Evolutionary conservation across 2,329 filamentous ascomycete genomes (phyloP).

Genomic region (Monilinia laxa): DNA sequence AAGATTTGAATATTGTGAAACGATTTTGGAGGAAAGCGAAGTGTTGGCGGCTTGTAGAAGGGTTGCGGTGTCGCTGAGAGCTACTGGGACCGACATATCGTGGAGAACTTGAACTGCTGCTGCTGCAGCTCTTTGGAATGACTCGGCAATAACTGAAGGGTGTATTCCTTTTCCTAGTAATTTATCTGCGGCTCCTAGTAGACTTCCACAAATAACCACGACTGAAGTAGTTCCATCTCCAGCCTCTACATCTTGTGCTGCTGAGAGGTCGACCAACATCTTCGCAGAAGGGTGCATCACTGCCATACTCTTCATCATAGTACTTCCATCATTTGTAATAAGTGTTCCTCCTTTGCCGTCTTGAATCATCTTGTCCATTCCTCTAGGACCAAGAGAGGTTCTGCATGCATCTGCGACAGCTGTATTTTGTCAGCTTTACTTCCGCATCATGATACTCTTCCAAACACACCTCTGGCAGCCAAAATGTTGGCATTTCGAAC

Average conservation of each 20-base stretch:
- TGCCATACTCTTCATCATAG: constrained; percentile 98
- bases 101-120: constrained; percentile 87
- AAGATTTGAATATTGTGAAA: constrained; percentile 92
- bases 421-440: constrained; percentile 43
- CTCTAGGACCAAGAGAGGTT: constrained; percentile 65
- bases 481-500: constrained; percentile 96
- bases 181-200: constrained; percentile 89
- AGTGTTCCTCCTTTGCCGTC: constrained; percentile 77
- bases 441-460: constrained; percentile 20
- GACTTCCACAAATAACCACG: constrained; percentile 93
- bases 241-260: constrained; percentile 96
- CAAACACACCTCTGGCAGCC: constrained; percentile 77
- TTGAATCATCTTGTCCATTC: constrained; percentile 61
- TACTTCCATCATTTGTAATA: constrained; percentile 99
- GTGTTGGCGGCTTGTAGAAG: constrained; percentile 96
- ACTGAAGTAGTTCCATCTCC: constrained; percentile 98
- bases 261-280: constrained; percentile 97
- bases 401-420: constrained; percentile 97
- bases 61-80: constrained; percentile 80
- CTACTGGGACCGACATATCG: constrained; percentile 93
- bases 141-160: constrained; percentile 94
- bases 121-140: constrained; percentile 91
- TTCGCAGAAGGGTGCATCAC: constrained; percentile 99
- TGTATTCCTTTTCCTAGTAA: constrained; percentile 92
- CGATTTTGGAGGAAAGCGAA: constrained; percentile 96